phyloP scores from a whole-genome alignment of 2,329 filamentous ascomycete species.

The Emmonsia crescens region DNA sequence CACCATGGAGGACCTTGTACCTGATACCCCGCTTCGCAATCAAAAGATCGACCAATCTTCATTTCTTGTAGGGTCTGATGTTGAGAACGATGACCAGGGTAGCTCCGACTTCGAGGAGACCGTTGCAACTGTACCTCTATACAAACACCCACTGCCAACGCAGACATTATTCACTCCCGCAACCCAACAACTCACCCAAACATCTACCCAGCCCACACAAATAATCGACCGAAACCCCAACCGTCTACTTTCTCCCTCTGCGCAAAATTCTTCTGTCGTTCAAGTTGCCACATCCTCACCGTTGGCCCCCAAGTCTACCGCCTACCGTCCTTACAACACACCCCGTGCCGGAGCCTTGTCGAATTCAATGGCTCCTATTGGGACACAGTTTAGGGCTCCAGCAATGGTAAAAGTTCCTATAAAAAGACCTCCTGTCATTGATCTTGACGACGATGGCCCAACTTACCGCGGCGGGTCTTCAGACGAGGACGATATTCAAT shows the following conservation, averaged over 20 bases:
- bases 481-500: slow-evolving; percentile 45
- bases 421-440: slow-evolving; percentile 30
- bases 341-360: slow-evolving; percentile 38
- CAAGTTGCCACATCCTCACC: slow-evolving; percentile 90
- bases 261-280: slow-evolving; percentile 38
- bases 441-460: slow-evolving; percentile 46
- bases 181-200: slow-evolving; percentile 42
- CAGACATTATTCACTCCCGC: slow-evolving; percentile 32
- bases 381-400: slow-evolving; percentile 56
- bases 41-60: slow-evolving; percentile 21
- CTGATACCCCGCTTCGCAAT: slow-evolving; percentile 31
- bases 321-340: slow-evolving; percentile 24
- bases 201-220: slow-evolving; percentile 51
- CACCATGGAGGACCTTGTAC: slow-evolving; percentile 31
- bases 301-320: slow-evolving; percentile 40
- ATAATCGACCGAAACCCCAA: slow-evolving; percentile 37
- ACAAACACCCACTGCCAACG: slow-evolving; percentile 16
- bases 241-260: slow-evolving; percentile 19
- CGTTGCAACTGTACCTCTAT: slow-evolving; percentile 38
- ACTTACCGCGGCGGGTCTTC: slow-evolving; percentile 53
- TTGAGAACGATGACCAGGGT: slow-evolving; percentile 17
- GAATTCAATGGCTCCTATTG: slow-evolving; percentile 61
- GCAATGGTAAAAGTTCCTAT: slow-evolving; percentile 30
- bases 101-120: slow-evolving; percentile 35
- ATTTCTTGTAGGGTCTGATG: slow-evolving; percentile 6